Evolutionary conservation across 768 basidiomycete species (phyloP), one percentile per base, ranked within the genome.

Genomic region (Multifurca ochricompacta): DNA sequence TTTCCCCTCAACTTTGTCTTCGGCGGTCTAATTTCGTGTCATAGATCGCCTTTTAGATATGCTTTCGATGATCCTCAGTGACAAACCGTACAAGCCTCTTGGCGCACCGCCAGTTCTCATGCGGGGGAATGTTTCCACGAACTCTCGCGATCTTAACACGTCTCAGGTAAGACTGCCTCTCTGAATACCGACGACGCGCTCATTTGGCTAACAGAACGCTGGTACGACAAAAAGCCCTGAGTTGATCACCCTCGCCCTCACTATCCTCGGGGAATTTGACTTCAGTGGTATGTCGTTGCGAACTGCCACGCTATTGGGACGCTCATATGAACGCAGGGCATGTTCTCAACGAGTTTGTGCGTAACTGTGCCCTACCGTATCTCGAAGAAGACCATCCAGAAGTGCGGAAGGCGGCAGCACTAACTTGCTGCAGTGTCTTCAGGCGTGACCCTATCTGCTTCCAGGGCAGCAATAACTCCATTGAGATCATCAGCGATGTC

Each of bases 401-500:
- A 52, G 86, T 98, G 2, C 78, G 96, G 14, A 79, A 85, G 28
- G 90, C 91, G 6, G 92, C 95, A 10, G 96, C 95, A 3, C 66
- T 89, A 42, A 93, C 94, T 1, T 97, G 93, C 66, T 96, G 93
- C 63, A 80, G 80, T 42, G 77, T 98, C 13, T 95, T 98, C 65
- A 83, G 93, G 55, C 83, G 85, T 53, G 96, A 99, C 70, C 93
- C 94, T 0, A 96, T 98, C 47, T 93, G 91, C 67, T 91, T 89
- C 62, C 94, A 97, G 70, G 86, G 92, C 9, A 95, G 91, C 72
- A 92, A 85, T 62, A 90, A 97, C 69, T 88, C 94, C 7, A 95
- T 96, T 51, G 91, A 97, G 64, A 85, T 98, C 54, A 94, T 99
- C 65, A 91, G 91, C 67, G 95, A 98, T 59, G 94, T 98, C n/a